Conservation (phyloP, 768 basidiomycete species). For the Trametes maxima region DNA sequence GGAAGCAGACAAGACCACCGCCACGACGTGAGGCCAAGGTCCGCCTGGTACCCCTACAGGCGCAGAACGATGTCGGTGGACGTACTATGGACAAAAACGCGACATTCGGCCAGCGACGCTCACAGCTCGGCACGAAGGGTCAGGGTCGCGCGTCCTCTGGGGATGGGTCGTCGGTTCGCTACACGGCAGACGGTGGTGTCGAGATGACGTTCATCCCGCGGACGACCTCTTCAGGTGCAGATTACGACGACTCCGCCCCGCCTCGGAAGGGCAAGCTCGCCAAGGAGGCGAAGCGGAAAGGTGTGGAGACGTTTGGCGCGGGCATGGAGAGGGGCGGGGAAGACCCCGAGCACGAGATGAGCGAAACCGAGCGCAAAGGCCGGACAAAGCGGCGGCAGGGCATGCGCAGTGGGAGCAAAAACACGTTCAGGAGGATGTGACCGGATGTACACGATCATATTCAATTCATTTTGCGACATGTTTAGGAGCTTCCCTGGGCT, state of each 20-base stretch:
- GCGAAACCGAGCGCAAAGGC: slow-evolving; percentile 74
- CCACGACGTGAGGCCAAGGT: slow-evolving; percentile 50
- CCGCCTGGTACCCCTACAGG: slow-evolving; percentile 67
- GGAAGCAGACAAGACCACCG: slow-evolving; percentile 8
- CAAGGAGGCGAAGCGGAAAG: slow-evolving; percentile 46
- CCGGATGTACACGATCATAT: neutral
- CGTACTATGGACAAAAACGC: slow-evolving; percentile 50
- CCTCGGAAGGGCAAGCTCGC: slow-evolving; percentile 34
- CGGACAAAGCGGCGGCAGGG: slow-evolving; percentile 77
- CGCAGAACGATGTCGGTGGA: slow-evolving; percentile 37
- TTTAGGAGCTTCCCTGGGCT: too few relatives aligned
- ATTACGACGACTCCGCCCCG: slow-evolving; percentile 34
- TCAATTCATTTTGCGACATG: neutral
- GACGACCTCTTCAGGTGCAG: slow-evolving; percentile 22
- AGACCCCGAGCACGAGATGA: slow-evolving; percentile 47
- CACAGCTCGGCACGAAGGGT: slow-evolving; percentile 20
- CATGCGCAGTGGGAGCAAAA: slow-evolving; percentile 88
- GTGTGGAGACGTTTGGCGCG: slow-evolving; percentile 80
- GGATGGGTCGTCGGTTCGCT: slow-evolving; percentile 16
- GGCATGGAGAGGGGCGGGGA: slow-evolving; percentile 84
- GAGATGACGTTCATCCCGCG: slow-evolving; percentile 85
- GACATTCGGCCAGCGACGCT: slow-evolving; percentile 72
- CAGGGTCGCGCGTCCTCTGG: slow-evolving; percentile 20
- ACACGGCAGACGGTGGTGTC: slow-evolving; percentile 63
- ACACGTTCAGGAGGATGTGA: slow-evolving; percentile 55